Evolutionary conservation across 2,329 filamentous ascomycete species (phyloP), one percentile per base, ranked within the genome.

Genomic region (Tolypocladium amazonense): DNA sequence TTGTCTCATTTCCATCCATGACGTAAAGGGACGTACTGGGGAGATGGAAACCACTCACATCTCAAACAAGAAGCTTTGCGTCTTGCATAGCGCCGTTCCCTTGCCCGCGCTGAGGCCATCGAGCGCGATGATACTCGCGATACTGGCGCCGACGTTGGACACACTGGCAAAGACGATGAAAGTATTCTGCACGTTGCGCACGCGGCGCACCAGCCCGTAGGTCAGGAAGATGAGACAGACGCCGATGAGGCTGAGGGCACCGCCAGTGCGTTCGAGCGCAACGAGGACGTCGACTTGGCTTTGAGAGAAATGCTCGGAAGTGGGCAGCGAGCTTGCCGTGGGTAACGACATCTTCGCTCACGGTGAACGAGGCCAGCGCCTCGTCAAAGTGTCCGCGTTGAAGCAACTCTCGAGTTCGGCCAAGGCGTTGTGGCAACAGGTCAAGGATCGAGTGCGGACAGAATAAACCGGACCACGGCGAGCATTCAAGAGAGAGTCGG

Each of bases 81-180:
- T 75, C 66, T 83, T 81, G 65, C 84, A 94, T 7, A 92, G 72
- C 2, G 80, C 68, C 37, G 81, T 84, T 0, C 74, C 70, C 25
- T 76, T 73, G 1, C 85, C 85, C 41, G 74, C 73, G 1, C 73
- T 67, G 47, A 92, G 77, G 1, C 87, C 88, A 20, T 84, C 81
- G 59, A 84, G 82, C 7, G 87, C 88, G 56, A 92, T 90, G 33
- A 91, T 76, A 56, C 88, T 90, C 14, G 87, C 89, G 52, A 80
- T 73, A 64, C 82, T 83, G 15, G 83, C 82, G 2, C 82, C 82
- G 5, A 84, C 71, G 63, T 86, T 86, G 61, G 82, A 79, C 33
- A 85, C 75, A 25, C 82, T 85, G 7, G 83, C 83, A 65, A 84
- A 85, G 30, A 85, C 75, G 57, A 86, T 85, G 63, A 86, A 86